Percentiles rank a stretch among this genome's conserved stretches.
Evolutionary conservation across 192 early-diverging fungal genomes (phyloP).

Genomic region (Backusella westeae): DNA sequence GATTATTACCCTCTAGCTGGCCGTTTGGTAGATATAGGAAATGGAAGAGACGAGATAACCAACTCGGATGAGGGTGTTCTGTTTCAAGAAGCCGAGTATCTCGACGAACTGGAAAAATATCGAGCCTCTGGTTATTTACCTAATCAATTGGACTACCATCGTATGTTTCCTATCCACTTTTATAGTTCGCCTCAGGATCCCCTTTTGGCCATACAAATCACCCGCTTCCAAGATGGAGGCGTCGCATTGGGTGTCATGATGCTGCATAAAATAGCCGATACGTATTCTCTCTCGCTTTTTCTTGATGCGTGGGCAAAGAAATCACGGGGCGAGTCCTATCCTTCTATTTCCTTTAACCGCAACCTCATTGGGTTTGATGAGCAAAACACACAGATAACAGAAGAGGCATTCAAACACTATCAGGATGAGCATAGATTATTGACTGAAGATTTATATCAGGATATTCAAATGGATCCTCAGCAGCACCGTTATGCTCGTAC

Average conservation of each 20-base stretch:
- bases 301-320: slow-evolving; percentile 30
- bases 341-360: slow-evolving; percentile 2
- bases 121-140: slow-evolving; percentile 25
- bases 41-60: slow-evolving; percentile 27
- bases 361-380: slow-evolving; percentile 8
- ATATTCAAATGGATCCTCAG: slow-evolving; percentile 16
- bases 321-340: neutral
- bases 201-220: slow-evolving; percentile 19
- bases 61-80: slow-evolving; percentile 24
- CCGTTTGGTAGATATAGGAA: slow-evolving; percentile 22
- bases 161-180: slow-evolving; percentile 32
- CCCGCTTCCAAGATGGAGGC: slow-evolving; percentile 24
- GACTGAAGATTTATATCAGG: neutral
- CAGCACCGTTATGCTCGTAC: slow-evolving; percentile 16
- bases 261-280: slow-evolving; percentile 29
- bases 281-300: slow-evolving; percentile 22
- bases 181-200: slow-evolving; percentile 22
- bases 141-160: slow-evolving; percentile 28
- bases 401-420: slow-evolving; percentile 20
- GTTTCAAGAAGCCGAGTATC: slow-evolving; percentile 28
- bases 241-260: slow-evolving; percentile 31
- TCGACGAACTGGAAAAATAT: slow-evolving; percentile 9
- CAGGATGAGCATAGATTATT: slow-evolving; percentile 22
- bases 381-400: slow-evolving; percentile 8
- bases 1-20: slow-evolving; percentile 27